Conservation (phyloP, 1,284 basidiomycete genomes). For the Schizophyllum commune region DNA sequence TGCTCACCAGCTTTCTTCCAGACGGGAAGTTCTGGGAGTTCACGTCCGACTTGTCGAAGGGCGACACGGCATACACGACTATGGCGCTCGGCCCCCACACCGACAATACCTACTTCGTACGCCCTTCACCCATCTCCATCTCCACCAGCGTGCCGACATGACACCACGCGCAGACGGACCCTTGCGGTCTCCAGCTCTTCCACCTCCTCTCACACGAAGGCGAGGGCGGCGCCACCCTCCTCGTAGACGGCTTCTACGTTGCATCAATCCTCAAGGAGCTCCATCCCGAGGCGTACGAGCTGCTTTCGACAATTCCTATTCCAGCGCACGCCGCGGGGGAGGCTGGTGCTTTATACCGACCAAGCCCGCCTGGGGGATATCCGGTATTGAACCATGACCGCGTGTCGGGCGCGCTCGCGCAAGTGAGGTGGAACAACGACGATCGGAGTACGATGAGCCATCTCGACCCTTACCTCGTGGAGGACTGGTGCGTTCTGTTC, state of each 20-base stretch:
- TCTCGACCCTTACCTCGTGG: constrained; percentile 51
- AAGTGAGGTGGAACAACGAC: constrained; percentile 94
- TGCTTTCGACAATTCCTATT: constrained; percentile 66
- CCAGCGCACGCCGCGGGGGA: constrained; percentile 89
- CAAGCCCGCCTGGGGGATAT: constrained; percentile 50
- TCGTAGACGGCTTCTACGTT: constrained; percentile 93
- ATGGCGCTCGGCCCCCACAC: constrained; percentile 88
- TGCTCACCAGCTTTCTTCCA: constrained; percentile 21
- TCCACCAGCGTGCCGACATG: not conserved
- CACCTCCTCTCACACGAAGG: constrained; percentile 88
- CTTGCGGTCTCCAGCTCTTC: constrained; percentile 91
- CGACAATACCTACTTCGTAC: constrained; percentile 89
- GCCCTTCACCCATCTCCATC: constrained; percentile 18
- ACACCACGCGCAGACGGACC: constrained; percentile 58
- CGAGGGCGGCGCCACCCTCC: constrained; percentile 78
- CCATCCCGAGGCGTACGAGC: constrained; percentile 66
- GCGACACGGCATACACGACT: constrained; percentile 89
- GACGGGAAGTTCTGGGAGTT: constrained; percentile 97
- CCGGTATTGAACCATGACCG: constrained; percentile 68
- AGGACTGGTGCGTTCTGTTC: constrained; percentile 50
- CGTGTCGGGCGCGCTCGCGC: constrained; percentile 53
- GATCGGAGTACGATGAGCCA: constrained; percentile 78
- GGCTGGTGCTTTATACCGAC: constrained; percentile 52
- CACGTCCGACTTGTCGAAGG: constrained; percentile 85
- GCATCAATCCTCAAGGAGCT: constrained; percentile 72